Evolutionary conservation across 305 asterid species (phyloP).

Genomic region (Petunia hybrid): DNA sequence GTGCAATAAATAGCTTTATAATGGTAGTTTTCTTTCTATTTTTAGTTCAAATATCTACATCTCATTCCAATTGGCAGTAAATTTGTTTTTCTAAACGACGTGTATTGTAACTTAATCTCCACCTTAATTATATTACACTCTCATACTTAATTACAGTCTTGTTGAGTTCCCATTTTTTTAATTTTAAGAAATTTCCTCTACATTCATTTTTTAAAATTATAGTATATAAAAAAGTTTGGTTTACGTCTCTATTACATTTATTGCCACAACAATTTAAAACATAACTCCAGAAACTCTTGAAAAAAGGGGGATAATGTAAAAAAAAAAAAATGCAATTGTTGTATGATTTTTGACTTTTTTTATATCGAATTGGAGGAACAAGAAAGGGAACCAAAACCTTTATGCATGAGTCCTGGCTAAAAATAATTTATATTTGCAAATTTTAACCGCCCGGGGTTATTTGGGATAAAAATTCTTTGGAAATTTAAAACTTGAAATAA

Average conservation of each 20-base stretch:
- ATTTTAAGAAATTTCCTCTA: background rate
- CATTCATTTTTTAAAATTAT: background rate
- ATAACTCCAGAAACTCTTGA: background rate
- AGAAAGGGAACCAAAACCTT: background rate
- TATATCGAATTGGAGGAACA: background rate
- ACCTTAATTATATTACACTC: background rate
- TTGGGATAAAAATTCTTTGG: no score
- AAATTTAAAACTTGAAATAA: no score
- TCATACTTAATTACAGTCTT: background rate
- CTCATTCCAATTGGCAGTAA: no score
- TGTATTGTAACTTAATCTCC: background rate
- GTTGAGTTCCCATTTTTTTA: background rate
- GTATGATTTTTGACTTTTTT: background rate
- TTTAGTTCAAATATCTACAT: no score
- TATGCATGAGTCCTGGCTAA: background rate
- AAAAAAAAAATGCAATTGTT: background rate
- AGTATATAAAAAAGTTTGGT: background rate
- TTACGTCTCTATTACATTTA: conserved; percentile 14
- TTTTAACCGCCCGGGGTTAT: background rate
- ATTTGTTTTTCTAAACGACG: background rate
- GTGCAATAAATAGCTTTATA: no score
- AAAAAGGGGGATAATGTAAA: background rate
- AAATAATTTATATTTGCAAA: background rate
- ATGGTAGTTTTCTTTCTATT: no score
- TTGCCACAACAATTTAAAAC: background rate